Evolutionary conservation across 139 green algal genomes (phyloP), one percentile per base, ranked within the genome.

Genomic region (Chlorella sorokiniana): DNA sequence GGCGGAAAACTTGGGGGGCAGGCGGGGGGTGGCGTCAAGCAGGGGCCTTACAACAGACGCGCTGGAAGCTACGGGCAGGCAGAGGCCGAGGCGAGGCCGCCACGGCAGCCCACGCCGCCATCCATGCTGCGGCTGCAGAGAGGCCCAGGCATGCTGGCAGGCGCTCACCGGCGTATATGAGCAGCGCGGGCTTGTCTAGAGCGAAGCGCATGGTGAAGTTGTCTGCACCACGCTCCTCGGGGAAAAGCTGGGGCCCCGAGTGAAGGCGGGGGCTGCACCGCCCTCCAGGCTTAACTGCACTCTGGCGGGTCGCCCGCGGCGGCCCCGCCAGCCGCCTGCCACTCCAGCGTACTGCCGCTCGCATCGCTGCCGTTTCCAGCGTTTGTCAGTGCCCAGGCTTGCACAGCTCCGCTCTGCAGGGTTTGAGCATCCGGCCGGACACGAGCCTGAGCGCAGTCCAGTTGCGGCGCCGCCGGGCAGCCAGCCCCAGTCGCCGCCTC

Each of bases 111-210:
- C n/a, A n/a, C 56, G 6, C 56, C 22, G 56, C 56, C 56, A 33
- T 65, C 22, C 23, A 80, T 33, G 40, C 62, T 74, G 59, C 33
- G 62, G 38, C 78, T 33, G 8, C 61, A 22, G 61, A 3, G n/a
- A 41, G 1, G 25, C 29, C n/a, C 29, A 68, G 29, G 18, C 3
- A 27, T 29, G 35, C 63, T 1, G 20, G 1, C 20, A 41, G 0
- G 8, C 20, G 8, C 72, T 5, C 52, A 69, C 73, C 73, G n/a
- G 78, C 67, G 22, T 85, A 82, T 22, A 87, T 77, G 5, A 87
- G 56, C 70, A 87, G 35, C 31, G 78, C 83, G 23, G 83, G 78
- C 54, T 75, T 73, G 72, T 80, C 65, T 64, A 87, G 61, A 4
- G 59, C 48, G 63, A 87, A 87, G 38, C 62, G 61, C 45, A 87